Evolutionary conservation across 768 basidiomycete species (phyloP), one percentile per base, ranked within the genome.

Genomic region (Boletus edulis): DNA sequence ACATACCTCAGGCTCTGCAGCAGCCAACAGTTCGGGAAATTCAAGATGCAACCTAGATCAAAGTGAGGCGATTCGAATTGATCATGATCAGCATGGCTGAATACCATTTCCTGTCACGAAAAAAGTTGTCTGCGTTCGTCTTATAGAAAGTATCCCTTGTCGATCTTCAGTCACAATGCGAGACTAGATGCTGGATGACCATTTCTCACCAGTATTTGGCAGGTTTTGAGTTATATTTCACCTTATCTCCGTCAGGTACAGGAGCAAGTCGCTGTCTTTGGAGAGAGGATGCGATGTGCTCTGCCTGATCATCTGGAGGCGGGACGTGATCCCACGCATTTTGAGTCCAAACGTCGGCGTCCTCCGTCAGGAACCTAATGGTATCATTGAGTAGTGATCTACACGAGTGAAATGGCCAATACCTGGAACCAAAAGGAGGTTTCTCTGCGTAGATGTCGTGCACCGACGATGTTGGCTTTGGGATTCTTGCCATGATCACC

Each of bases 251-350:
- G 5, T 82, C 78, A 0, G 86, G 78, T 0, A 98, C 92, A 2
- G 92, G 94, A 5, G 81, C 78, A 9, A 75, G 69, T 4, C 81
- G 81, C 67, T 98, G 96, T 56, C 79, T 79, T 24, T 79, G 77
- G 34, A 96, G 74, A 0, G 93, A 85, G 5, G 81, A 75, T 8
- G 80, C 75, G 48, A 97, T 93, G 13, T 74, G 74, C n/a, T 86
- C 83, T 39, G 75, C 79, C 67, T 96, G 92, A 72, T 93, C 91
- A 12, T 83, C 78, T 17, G 91, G 90, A 5, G 87, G 86, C 32
- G 87, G 85, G 43, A 94, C 91, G 66, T 93, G 91, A 67, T 94
- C 91, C 94, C 91, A 94, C 1, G 91, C 92, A 64, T 94, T 94
- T 57, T 92, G 87, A 24, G 79, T 77, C 89, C 91, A 94, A 4